Conservation (phyloP, 352 stramenopile species). For the Phytopythium boreale region DNA sequence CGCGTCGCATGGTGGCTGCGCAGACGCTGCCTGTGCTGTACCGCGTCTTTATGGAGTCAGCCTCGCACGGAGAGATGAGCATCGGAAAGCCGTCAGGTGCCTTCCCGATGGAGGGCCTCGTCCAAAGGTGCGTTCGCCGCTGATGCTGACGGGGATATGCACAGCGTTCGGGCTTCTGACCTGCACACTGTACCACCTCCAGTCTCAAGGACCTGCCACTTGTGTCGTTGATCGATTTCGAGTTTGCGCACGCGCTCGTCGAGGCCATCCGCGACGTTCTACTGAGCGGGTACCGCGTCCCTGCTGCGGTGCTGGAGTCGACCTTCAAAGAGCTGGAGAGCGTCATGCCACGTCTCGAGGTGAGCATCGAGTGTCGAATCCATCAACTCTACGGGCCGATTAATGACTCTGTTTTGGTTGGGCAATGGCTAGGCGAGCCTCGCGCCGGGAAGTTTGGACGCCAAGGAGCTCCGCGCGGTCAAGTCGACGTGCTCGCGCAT, state of each 20-base stretch:
- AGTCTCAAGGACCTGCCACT: conserved; percentile 45
- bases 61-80: conserved; percentile 10
- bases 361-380: conserved; percentile 10
- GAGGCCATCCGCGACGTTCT: conserved; percentile 59
- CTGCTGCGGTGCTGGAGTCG: conserved; percentile 21
- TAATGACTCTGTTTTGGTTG: neutral
- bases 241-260: conserved; percentile 45
- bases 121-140: conserved; percentile 22
- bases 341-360: conserved; percentile 63
- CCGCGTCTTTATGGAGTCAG: conserved; percentile 21
- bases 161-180: neutral
- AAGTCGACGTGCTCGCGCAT: conserved; percentile 56
- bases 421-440: neutral
- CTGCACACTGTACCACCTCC: neutral
- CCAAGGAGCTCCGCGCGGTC: conserved; percentile 32
- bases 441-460: conserved; percentile 24
- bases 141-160: neutral
- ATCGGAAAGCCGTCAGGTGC: conserved; percentile 19
- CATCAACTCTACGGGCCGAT: neutral
- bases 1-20: conserved; percentile 29
- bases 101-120: conserved; percentile 24
- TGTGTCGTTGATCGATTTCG: conserved; percentile 39
- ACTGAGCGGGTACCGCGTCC: conserved; percentile 32
- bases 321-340: conserved; percentile 33
- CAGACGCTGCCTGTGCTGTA: conserved; percentile 38